Percentiles rank a stretch among this genome's conserved stretches.
Evolutionary conservation across 306 rosid species (phyloP).

Genomic region (Gillenia trifoliata): DNA sequence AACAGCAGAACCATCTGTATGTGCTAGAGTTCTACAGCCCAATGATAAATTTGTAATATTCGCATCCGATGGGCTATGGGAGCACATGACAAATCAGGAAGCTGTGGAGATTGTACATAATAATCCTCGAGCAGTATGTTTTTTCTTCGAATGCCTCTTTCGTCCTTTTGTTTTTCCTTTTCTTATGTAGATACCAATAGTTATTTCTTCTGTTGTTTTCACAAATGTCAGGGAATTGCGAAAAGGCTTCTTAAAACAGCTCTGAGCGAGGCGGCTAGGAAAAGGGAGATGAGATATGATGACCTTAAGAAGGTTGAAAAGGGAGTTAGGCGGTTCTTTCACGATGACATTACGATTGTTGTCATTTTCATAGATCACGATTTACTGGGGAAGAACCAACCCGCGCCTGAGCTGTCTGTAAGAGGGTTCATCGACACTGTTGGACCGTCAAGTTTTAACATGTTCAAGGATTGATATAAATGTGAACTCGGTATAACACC

Average conservation of each 20-base stretch:
- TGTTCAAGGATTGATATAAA: constrained; percentile 40
- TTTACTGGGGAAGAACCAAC: constrained; percentile 31
- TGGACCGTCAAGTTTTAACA: constrained; percentile 60
- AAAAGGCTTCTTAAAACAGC: constrained; percentile 63
- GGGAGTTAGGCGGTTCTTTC: constrained; percentile 63
- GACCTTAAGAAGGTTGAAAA: constrained; percentile 66
- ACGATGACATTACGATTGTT: constrained; percentile 76
- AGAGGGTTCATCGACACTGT: constrained; percentile 66
- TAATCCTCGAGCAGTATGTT: constrained; percentile 56
- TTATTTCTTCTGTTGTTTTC: not conserved
- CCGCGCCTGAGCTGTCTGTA: constrained; percentile 62
- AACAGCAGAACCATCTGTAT: constrained; percentile 70
- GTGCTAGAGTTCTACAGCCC: constrained; percentile 53
- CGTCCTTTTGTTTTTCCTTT: not conserved
- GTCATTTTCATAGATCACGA: constrained; percentile 77
- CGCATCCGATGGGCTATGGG: constrained; percentile 97
- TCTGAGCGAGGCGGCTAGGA: constrained; percentile 64
- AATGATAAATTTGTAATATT: constrained; percentile 71
- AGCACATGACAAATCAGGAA: constrained; percentile 66
- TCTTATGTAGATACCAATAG: not conserved
- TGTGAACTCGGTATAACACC: constrained; percentile 28
- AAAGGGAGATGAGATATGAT: constrained; percentile 60
- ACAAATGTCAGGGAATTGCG: constrained; percentile 62
- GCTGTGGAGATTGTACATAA: constrained; percentile 73
- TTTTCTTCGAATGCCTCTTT: not conserved